Base-by-base conservation (phyloP, 495 filamentous ascomycete species). In the Echria macrotheca region DNA sequence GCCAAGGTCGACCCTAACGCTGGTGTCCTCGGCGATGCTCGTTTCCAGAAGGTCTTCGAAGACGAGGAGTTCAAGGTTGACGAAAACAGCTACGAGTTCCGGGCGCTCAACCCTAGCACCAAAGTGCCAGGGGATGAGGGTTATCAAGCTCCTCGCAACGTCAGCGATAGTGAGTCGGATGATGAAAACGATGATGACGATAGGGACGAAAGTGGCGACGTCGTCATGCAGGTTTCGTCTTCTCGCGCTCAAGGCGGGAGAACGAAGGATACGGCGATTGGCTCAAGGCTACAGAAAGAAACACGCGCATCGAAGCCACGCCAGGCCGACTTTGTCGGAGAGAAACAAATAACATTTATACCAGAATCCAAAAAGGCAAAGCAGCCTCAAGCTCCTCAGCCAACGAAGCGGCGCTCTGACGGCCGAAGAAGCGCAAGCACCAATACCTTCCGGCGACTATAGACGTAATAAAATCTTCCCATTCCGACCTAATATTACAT, bases 61-160 rank as follows among this genome's bases (percentile, higher is more conserved):
- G 89, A 96, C 57, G 81, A 86, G 57, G 91, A 95, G 33, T 97
- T 96, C 65, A 83, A 80, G 44, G 83, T 99, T 37, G 91, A 99
- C 55, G 93, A 97, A 64, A 80, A 66, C n/a, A 91, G 85, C 39
- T 68, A 79, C 37, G 94, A 97, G 62, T 99, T 95, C 73, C 76
- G 82, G 33, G 73, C 82, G 29, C 78, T 93, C 62, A 96, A 97
- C 62, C 89, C 94, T 23, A 93, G 86, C 64, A 94, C 75, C 15
- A 62, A 60, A 14, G 63, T 77, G 35, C 59, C 59, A 36, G 54
- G 57, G 0, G 38, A 39, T 9, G 49, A 52, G 15, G 59, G 47
- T 2, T 46, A 41, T 31, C 33, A 44, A 29, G 18, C 37, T 32
- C 31, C 19, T 46, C 46, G 56, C 37, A 60, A 52, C 9, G 67